Conservation (phyloP, 179 eudicot genomes). For the Actinidia polygama region DNA sequence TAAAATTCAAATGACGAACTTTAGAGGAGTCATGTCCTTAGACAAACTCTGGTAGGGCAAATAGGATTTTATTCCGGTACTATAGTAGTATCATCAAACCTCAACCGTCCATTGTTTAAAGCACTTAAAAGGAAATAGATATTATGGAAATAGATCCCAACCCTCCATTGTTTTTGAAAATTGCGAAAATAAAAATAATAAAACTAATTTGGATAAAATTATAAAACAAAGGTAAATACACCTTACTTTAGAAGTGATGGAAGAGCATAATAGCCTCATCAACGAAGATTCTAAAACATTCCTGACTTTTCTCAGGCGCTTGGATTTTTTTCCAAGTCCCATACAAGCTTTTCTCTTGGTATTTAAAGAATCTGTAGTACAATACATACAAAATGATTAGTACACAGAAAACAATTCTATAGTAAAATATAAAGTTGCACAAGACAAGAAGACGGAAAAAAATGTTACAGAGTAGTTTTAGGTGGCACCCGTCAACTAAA, state of each 20-base stretch:
- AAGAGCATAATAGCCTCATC: slow-evolving; percentile 82
- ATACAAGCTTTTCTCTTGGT: slow-evolving; percentile 41
- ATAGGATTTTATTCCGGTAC: too few species aligned
- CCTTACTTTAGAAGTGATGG: slow-evolving; percentile 46
- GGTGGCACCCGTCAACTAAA: neutral
- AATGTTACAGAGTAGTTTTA: neutral
- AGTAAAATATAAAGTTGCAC: neutral
- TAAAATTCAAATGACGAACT: too few species aligned
- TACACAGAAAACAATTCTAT: neutral
- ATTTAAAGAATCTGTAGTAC: slow-evolving; percentile 40
- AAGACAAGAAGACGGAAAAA: neutral
- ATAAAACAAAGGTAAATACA: neutral
- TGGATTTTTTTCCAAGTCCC: slow-evolving; percentile 40
- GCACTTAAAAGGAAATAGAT: too few species aligned
- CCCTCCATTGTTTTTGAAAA: neutral
- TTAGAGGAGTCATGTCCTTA: too few species aligned
- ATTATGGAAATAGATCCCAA: neutral
- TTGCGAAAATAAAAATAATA: neutral
- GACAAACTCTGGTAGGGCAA: too few species aligned
- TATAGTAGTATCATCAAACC: too few species aligned
- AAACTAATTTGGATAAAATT: neutral
- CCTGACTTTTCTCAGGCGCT: slow-evolving; percentile 38
- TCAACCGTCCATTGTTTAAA: too few species aligned
- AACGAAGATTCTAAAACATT: slow-evolving; percentile 59
- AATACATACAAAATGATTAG: slow-evolving; percentile 2